Percentiles rank a stretch among this genome's conserved stretches.
Conservation (phyloP, 2,329 filamentous ascomycete species). For the Dactylellina cionopaga region DNA sequence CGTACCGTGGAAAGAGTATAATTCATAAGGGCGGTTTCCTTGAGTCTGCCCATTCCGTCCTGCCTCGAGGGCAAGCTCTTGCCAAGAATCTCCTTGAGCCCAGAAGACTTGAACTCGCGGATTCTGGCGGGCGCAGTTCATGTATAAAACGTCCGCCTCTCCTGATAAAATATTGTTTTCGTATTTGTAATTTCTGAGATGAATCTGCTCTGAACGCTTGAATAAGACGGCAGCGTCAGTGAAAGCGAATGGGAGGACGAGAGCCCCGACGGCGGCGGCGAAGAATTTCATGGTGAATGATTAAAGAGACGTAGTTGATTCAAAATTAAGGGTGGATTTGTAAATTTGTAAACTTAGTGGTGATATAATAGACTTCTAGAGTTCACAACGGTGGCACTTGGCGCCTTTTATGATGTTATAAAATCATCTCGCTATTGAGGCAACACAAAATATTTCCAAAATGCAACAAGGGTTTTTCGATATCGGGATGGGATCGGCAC, state of each 20-base stretch:
- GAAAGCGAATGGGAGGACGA: not conserved
- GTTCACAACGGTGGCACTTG: too few relatives aligned
- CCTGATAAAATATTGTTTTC: constrained; percentile 3
- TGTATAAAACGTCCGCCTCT: constrained; percentile 3
- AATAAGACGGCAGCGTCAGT: not conserved
- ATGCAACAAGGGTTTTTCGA: too few relatives aligned
- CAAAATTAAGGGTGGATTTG: not conserved
- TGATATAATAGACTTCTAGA: not conserved
- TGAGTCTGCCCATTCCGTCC: not conserved
- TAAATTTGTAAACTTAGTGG: not conserved
- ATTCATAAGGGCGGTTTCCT: not conserved
- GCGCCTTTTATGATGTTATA: too few relatives aligned
- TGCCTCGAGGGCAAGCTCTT: constrained; percentile 3
- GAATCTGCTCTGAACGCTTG: constrained; percentile 1
- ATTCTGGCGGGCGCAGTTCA: constrained; percentile 6
- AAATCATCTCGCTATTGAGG: too few relatives aligned
- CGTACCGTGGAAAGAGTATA: constrained; percentile 3
- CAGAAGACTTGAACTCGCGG: constrained; percentile 22
- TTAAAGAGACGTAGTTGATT: not conserved
- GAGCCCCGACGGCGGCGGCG: not conserved
- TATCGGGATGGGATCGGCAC: too few relatives aligned
- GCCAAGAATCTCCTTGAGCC: constrained; percentile 18
- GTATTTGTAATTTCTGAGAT: constrained; percentile 7
- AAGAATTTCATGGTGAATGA: constrained; percentile 3
- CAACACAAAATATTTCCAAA: too few relatives aligned